Evolutionary conservation across 148 eudicot genomes (phyloP).

Genomic region (Cornus suecica): DNA sequence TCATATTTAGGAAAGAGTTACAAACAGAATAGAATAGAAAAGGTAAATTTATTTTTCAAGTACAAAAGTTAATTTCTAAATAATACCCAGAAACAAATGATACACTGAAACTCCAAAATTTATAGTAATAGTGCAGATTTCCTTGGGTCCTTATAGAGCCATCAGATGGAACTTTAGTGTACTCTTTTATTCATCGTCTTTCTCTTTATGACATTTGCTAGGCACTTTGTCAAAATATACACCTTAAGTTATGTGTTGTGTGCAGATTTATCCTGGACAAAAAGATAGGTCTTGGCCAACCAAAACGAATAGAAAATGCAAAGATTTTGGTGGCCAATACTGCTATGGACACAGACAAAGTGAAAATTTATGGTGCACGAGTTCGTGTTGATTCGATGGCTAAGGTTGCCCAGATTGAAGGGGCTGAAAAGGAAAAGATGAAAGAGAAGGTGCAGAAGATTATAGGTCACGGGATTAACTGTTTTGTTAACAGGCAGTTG

Average conservation of each 20-base stretch:
- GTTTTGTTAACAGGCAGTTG: constrained; percentile 89
- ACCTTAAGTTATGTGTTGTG: not conserved
- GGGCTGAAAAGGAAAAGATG: constrained; percentile 97
- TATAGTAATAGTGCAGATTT: too few relatives aligned
- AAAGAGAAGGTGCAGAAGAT: constrained; percentile 94
- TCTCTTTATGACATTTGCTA: not conserved
- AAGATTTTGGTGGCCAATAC: constrained; percentile 97
- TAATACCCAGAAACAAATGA: too few relatives aligned
- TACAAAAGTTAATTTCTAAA: too few relatives aligned
- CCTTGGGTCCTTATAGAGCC: not conserved
- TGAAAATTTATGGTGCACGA: constrained; percentile 95
- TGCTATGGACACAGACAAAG: constrained; percentile 99
- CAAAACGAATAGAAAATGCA: constrained; percentile 97
- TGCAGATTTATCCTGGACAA: constrained; percentile 92
- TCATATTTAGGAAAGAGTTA: too few relatives aligned
- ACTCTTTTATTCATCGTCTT: not conserved
- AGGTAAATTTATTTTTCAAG: too few relatives aligned
- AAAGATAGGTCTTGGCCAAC: constrained; percentile 97
- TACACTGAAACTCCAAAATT: too few relatives aligned
- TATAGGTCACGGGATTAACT: constrained; percentile 86
- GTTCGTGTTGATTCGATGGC: constrained; percentile 99
- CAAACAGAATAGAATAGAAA: too few relatives aligned
- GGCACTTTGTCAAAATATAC: not conserved
- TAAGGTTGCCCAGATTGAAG: constrained; percentile 93
- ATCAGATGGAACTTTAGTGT: not conserved